These are phyloP conservation scores for Diaporthe sp. DNA, from an alignment of 2,329 filamentous ascomycete species.

Conservation along the genomic window DNA sequence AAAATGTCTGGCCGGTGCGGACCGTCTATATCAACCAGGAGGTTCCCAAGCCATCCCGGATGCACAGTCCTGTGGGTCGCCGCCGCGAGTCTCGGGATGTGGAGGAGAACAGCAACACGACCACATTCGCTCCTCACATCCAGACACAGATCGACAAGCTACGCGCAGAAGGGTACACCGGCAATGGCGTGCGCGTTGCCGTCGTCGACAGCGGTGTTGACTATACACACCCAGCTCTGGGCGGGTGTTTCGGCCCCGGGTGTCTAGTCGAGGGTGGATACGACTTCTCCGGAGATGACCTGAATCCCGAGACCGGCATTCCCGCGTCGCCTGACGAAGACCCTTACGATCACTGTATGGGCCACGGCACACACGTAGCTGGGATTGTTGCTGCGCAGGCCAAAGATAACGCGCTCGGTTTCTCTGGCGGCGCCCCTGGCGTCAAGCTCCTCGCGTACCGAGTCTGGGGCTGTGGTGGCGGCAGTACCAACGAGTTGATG, in stretches of 20 bases:
- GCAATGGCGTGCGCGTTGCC: constrained; percentile 17
- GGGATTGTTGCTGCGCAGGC: constrained; percentile 18
- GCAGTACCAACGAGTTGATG: constrained; percentile 28
- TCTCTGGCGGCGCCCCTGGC: constrained; percentile 52
- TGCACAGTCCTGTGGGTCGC: background rate
- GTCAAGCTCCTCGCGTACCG: constrained; percentile 52
- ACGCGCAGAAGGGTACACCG: constrained; percentile 10
- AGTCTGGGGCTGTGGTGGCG: constrained; percentile 45
- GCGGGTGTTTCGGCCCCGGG: constrained; percentile 56
- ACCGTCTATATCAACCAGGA: constrained; percentile 15
- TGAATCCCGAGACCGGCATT: constrained; percentile 46
- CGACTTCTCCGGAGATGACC: constrained; percentile 54
- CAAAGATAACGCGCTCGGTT: background rate
- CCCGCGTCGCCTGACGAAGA: constrained; percentile 48
- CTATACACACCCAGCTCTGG: constrained; percentile 56
- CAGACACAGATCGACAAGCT: constrained; percentile 27
- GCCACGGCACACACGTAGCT: constrained; percentile 50
- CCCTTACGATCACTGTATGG: constrained; percentile 49
- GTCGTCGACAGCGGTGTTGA: constrained; percentile 55
- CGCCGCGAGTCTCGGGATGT: background rate
- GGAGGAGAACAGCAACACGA: constrained; percentile 3
- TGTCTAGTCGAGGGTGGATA: constrained; percentile 54
- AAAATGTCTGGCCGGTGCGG: constrained; percentile 12
- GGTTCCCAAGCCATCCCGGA: background rate
- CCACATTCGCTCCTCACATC: constrained; percentile 8